phyloP scores from a whole-genome alignment of 345 rosid genomes.

The Aquilaria malaccensis region DNA sequence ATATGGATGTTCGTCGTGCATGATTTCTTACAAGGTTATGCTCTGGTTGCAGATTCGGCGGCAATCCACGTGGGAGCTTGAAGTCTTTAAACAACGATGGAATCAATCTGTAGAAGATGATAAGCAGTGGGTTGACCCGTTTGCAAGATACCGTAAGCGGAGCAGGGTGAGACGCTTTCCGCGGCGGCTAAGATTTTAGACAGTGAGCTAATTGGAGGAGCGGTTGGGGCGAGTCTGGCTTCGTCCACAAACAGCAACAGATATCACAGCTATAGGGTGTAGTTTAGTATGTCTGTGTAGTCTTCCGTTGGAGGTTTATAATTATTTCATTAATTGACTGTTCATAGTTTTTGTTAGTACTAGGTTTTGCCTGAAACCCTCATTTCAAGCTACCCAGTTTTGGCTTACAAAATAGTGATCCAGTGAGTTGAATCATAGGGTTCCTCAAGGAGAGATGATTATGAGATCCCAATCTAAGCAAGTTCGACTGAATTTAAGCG shows the following conservation, averaged over 20 bases:
- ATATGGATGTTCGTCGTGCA: neutral
- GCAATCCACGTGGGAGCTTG: conserved; percentile 86
- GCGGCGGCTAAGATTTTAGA: conserved; percentile 7
- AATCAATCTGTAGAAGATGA: conserved; percentile 59
- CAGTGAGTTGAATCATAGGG: too few relatives aligned
- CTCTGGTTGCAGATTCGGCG: conserved; percentile 59
- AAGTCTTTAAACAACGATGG: conserved; percentile 72
- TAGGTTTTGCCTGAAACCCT: too few relatives aligned
- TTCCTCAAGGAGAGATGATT: too few relatives aligned
- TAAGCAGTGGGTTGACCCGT: conserved; percentile 71
- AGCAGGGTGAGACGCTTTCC: conserved; percentile 19
- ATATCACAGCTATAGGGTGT: conserved; percentile 15
- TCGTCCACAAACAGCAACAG: conserved; percentile 7
- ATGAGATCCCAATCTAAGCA: too few relatives aligned
- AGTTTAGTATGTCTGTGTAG: conserved; percentile 14
- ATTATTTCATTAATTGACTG: conserved; percentile 33
- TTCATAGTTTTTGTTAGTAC: neutral
- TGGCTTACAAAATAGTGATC: too few relatives aligned
- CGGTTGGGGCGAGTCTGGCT: conserved; percentile 12
- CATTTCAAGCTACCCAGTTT: too few relatives aligned
- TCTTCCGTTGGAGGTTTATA: conserved; percentile 5
- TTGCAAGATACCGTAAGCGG: conserved; percentile 15
- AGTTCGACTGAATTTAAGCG: too few relatives aligned
- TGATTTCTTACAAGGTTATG: neutral
- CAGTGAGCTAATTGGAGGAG: neutral